Percentiles rank a stretch among this genome's conserved stretches.
These are phyloP conservation scores for Exserohilum rostratum DNA, from an alignment of 2,329 filamentous ascomycete genomes.

Conservation along the genomic window DNA sequence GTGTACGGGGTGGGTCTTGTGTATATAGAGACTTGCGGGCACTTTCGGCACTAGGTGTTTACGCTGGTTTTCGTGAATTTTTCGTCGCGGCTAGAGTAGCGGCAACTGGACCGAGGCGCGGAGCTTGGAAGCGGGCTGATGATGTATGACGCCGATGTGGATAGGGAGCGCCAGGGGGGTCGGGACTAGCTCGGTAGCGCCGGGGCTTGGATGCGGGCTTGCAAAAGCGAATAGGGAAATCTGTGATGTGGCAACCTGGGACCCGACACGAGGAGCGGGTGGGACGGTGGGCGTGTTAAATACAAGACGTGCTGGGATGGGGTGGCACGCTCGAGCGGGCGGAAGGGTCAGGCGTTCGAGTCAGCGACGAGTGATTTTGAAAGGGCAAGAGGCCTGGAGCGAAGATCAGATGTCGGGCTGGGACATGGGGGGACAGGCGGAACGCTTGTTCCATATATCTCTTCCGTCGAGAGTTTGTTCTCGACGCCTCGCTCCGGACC, in stretches of 20 bases:
- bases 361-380: constrained; percentile 44
- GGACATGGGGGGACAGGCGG: constrained; percentile 33
- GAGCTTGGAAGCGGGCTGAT: constrained; percentile 21
- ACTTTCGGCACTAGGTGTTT: constrained; percentile 28
- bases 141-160: constrained; percentile 36
- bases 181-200: constrained; percentile 23
- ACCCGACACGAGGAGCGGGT: constrained; percentile 8
- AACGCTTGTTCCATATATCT: constrained; percentile 40
- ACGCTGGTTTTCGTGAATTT: constrained; percentile 15
- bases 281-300: constrained; percentile 12
- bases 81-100: constrained; percentile 23
- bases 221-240: constrained; percentile 8
- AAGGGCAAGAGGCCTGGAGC: constrained; percentile 42
- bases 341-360: constrained; percentile 41
- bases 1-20: constrained; percentile 34
- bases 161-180: constrained; percentile 24
- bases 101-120: constrained; percentile 38
- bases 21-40: constrained; percentile 36
- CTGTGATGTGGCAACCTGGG: constrained; percentile 13
- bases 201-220: constrained; percentile 18
- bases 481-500: constrained; percentile 31
- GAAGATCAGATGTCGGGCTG: constrained; percentile 38
- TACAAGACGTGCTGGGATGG: too few relatives aligned
- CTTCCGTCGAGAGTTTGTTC: constrained; percentile 27
- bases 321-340: constrained; percentile 2